A percentile compares a stretch with the other conserved stretches of the same genome.
Evolutionary conservation across 495 filamentous ascomycete genomes (phyloP).

Genomic region (Xanthoparmelia taractica): DNA sequence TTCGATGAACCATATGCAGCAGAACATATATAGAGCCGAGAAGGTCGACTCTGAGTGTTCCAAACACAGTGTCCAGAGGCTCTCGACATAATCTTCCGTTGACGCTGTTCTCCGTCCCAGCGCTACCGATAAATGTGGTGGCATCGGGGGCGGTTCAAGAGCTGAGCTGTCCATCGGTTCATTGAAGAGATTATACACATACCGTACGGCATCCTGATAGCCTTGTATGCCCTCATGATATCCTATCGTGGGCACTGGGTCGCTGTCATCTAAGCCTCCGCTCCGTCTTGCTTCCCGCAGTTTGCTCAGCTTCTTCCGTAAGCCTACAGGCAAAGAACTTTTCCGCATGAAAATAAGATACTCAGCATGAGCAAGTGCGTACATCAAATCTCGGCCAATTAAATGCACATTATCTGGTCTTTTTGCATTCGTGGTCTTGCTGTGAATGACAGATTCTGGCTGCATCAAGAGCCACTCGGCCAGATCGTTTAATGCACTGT

Average conservation of each 20-base stretch:
- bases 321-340: background rate
- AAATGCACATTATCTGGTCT: conserved; percentile 7
- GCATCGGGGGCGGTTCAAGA: conserved; percentile 4
- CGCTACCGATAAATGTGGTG: background rate
- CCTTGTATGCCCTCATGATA: conserved; percentile 9
- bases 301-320: conserved; percentile 3
- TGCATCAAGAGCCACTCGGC: conserved; percentile 8
- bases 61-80: conserved; percentile 5
- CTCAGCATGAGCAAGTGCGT: conserved; percentile 12
- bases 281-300: conserved; percentile 10
- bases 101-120: background rate
- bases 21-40: conserved; percentile 3
- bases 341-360: conserved; percentile 17
- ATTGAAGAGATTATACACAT: conserved; percentile 7
- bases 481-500: conserved; percentile 4
- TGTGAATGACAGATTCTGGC: background rate
- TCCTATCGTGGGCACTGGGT: background rate
- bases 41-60: conserved; percentile 1
- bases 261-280: conserved; percentile 5
- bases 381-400: conserved; percentile 16
- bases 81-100: conserved; percentile 3
- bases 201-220: conserved; percentile 10
- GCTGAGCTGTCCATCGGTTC: conserved; percentile 2
- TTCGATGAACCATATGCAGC: conserved; percentile 3
- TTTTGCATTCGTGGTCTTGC: background rate